These are phyloP conservation scores for Neospora caninum DNA, from an alignment of 169 alveolate genomes.

Conservation along the genomic window DNA sequence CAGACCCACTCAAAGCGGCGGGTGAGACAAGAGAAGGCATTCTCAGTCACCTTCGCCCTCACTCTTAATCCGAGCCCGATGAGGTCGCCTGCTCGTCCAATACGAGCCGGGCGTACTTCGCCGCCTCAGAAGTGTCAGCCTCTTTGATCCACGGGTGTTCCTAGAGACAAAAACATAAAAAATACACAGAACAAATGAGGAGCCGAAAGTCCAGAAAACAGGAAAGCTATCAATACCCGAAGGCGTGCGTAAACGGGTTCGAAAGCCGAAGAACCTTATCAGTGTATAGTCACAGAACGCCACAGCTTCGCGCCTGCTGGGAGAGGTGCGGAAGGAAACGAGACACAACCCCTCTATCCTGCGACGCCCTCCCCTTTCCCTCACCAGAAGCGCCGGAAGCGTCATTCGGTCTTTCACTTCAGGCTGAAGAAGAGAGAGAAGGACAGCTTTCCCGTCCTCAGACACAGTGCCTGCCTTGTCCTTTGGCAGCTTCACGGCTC, in stretches of 20 bases:
- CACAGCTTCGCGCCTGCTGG: too few species aligned
- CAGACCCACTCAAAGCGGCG: too few species aligned
- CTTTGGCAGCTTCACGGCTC: neutral
- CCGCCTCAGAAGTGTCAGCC: neutral
- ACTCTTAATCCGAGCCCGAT: neutral
- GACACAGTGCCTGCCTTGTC: neutral
- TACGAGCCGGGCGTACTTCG: neutral
- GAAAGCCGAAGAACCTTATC: too few species aligned
- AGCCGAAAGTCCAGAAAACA: too few species aligned
- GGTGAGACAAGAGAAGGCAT: too few species aligned
- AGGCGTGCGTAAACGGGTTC: too few species aligned
- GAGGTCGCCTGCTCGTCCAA: neutral
- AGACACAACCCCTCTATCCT: too few species aligned
- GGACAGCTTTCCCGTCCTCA: neutral
- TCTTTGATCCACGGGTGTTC: constrained; percentile 18
- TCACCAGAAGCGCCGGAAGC: neutral
- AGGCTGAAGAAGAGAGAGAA: neutral
- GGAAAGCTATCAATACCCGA: too few species aligned
- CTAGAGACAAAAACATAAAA: neutral
- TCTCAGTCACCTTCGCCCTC: neutral
- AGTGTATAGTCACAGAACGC: too few species aligned
- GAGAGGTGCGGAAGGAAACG: too few species aligned
- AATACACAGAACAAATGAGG: too few species aligned
- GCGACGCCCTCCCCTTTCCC: neutral
- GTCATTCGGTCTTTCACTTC: neutral